Evolutionary conservation across 2,329 filamentous ascomycete species (phyloP).

Genomic region (Claviceps sorghi): DNA sequence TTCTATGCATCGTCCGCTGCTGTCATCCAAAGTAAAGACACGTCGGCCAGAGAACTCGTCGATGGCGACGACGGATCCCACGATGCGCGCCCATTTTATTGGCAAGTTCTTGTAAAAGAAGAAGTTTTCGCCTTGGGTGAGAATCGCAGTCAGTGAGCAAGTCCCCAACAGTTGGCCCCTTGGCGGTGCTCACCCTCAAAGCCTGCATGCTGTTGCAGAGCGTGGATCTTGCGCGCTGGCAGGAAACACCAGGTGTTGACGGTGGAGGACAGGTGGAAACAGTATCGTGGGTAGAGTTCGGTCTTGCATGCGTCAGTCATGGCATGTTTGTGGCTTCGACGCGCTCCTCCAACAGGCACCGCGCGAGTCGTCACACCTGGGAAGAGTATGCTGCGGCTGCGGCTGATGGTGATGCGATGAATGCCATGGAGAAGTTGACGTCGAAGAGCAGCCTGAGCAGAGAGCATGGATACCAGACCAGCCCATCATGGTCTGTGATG

Average conservation of each 20-base stretch:
- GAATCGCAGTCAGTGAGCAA: not conserved
- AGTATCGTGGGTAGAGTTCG: constrained; percentile 44
- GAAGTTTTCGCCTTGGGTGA: constrained; percentile 31
- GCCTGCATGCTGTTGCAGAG: constrained; percentile 30
- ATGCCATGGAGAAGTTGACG: not conserved
- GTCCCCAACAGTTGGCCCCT: not conserved
- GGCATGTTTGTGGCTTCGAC: constrained; percentile 23
- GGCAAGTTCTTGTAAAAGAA: constrained; percentile 62
- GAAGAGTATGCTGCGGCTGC: not conserved
- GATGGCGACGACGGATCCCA: constrained; percentile 53
- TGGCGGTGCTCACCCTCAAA: constrained; percentile 33
- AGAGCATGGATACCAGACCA: too few relatives aligned
- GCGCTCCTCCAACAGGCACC: not conserved
- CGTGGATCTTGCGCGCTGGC: constrained; percentile 33
- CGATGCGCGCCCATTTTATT: constrained; percentile 58
- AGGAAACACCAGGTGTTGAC: constrained; percentile 45
- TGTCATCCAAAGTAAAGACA: constrained; percentile 49
- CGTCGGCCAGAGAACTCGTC: constrained; percentile 33
- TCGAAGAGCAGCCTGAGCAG: not conserved
- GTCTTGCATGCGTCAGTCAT: constrained; percentile 30
- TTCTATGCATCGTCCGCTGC: constrained; percentile 45
- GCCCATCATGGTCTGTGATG: too few relatives aligned
- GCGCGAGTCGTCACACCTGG: not conserved
- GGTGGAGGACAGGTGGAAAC: constrained; percentile 48
- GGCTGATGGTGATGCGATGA: not conserved